Conservation (phyloP, 495 filamentous ascomycete genomes). For the Neohortaea acidophila region DNA sequence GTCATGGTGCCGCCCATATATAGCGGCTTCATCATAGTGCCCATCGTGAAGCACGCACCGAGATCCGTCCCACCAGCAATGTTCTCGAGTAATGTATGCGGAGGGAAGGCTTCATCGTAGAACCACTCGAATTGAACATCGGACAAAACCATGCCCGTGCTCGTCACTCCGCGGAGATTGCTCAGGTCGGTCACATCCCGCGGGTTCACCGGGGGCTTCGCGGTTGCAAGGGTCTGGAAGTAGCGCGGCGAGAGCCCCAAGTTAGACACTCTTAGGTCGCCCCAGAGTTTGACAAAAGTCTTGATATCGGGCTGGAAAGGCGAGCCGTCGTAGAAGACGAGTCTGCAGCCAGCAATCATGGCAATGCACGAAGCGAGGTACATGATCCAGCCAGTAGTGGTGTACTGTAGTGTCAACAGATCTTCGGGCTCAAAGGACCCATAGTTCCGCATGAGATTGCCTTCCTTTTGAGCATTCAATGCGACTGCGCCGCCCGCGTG, state of each 20-base stretch:
- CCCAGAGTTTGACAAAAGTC: constrained; percentile 43
- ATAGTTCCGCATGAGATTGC: constrained; percentile 39
- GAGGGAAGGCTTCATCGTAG: constrained; percentile 61
- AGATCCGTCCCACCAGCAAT: constrained; percentile 70
- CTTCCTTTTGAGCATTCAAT: constrained; percentile 46
- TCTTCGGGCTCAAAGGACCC: constrained; percentile 42
- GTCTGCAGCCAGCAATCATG: constrained; percentile 40
- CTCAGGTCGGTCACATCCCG: constrained; percentile 46
- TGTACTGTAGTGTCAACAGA: constrained; percentile 22
- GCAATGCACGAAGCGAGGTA: constrained; percentile 43
- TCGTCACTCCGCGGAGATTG: constrained; percentile 41
- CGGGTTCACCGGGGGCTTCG: constrained; percentile 43
- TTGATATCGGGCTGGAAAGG: constrained; percentile 52
- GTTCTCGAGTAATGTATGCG: constrained; percentile 47
- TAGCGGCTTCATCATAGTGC: constrained; percentile 55
- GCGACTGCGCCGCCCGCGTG: constrained; percentile 50
- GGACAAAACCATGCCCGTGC: constrained; percentile 66
- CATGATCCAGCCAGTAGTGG: constrained; percentile 67
- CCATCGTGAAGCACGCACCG: constrained; percentile 51
- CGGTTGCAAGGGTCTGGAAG: constrained; percentile 44
- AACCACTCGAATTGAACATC: constrained; percentile 66
- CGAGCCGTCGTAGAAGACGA: constrained; percentile 61
- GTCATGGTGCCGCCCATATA: constrained; percentile 59
- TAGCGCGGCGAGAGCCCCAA: constrained; percentile 61
- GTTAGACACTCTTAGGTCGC: constrained; percentile 40